Conservation (phyloP, 306 rosid species). For the Aeschynomene evenia region DNA sequence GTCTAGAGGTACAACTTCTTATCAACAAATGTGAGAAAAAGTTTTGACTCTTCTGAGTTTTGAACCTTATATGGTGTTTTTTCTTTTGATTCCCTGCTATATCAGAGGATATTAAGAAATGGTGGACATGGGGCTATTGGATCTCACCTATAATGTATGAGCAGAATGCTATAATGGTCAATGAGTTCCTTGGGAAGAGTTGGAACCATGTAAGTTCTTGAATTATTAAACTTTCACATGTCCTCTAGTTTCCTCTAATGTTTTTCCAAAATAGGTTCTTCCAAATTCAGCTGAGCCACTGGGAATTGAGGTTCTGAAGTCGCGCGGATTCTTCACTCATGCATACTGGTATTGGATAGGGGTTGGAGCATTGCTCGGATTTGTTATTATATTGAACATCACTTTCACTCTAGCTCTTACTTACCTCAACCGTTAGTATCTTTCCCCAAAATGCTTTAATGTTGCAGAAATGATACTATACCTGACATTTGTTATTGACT, state of each 20-base stretch:
- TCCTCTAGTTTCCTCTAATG: neutral
- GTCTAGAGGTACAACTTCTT: conserved; percentile 51
- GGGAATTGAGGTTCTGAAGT: conserved; percentile 50
- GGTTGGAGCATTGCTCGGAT: conserved; percentile 57
- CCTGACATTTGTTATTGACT: neutral
- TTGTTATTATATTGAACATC: conserved; percentile 44
- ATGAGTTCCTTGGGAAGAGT: conserved; percentile 64
- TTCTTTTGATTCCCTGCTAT: neutral
- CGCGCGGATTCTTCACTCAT: conserved; percentile 52
- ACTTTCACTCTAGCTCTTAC: conserved; percentile 48
- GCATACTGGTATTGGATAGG: conserved; percentile 82
- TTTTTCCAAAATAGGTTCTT: conserved; percentile 49
- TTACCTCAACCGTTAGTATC: conserved; percentile 51
- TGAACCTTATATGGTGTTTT: conserved; percentile 3
- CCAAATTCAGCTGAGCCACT: conserved; percentile 40
- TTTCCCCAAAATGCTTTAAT: neutral
- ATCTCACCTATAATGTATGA: conserved; percentile 66
- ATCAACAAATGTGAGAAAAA: neutral
- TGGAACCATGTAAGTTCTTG: conserved; percentile 57
- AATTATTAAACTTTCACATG: neutral
- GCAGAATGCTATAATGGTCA: conserved; percentile 63
- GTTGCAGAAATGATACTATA: neutral
- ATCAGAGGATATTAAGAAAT: conserved; percentile 53
- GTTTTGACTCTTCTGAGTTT: neutral
- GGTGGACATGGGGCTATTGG: conserved; percentile 90